Conservation (phyloP, 352 stramenopile genomes). For the Sclerospora graminicola region DNA sequence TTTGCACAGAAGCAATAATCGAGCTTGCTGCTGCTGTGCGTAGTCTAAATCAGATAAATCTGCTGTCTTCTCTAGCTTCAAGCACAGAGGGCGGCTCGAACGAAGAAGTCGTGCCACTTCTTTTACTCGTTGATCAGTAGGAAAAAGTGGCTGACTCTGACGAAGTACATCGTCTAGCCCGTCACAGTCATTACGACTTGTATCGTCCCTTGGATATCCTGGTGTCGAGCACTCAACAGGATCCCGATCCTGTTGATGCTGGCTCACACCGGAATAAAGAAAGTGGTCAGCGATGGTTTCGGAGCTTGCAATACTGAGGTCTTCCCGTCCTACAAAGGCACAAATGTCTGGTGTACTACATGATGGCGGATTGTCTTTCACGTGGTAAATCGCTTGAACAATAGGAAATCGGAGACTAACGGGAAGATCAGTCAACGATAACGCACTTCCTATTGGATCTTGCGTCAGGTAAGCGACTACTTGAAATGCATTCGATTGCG, state of each 20-base stretch:
- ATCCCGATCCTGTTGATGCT: constrained; percentile 13
- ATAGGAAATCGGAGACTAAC: constrained; percentile 50
- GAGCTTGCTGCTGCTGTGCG: constrained; percentile 87
- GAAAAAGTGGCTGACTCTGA: constrained; percentile 52
- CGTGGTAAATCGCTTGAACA: constrained; percentile 38
- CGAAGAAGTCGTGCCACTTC: constrained; percentile 73
- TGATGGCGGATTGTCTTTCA: constrained; percentile 47
- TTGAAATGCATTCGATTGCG: constrained; percentile 18
- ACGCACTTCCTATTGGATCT: constrained; percentile 19
- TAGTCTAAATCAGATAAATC: constrained; percentile 68
- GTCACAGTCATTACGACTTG: constrained; percentile 29
- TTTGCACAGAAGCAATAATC: constrained; percentile 91
- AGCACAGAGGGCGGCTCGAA: constrained; percentile 54
- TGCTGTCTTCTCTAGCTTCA: constrained; percentile 58
- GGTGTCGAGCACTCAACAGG: not conserved
- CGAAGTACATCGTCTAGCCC: constrained; percentile 53
- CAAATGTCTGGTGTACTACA: constrained; percentile 48
- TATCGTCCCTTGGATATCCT: constrained; percentile 1
- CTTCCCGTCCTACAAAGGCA: constrained; percentile 44
- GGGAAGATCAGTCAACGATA: constrained; percentile 48
- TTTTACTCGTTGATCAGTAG: constrained; percentile 64
- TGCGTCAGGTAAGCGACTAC: constrained; percentile 45
- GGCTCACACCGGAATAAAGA: not conserved
- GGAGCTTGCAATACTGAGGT: constrained; percentile 31
- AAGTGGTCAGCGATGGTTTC: constrained; percentile 4